Evolutionary conservation across 2,329 filamentous ascomycete genomes (phyloP).

Genomic region (Xylariaceae sp.): DNA sequence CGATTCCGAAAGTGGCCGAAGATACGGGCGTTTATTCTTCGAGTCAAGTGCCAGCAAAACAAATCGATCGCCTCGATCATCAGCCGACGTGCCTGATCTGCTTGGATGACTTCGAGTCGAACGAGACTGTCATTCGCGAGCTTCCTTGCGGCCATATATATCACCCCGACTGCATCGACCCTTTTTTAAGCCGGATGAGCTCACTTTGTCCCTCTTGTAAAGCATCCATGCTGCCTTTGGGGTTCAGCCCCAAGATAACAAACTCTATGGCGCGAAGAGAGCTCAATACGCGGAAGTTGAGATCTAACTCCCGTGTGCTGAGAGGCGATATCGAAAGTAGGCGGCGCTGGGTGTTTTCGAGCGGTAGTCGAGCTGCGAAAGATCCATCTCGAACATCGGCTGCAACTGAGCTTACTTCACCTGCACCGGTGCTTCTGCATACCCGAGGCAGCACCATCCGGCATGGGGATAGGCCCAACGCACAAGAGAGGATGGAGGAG

Average conservation of each 20-base stretch:
- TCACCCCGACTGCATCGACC: constrained; percentile 87
- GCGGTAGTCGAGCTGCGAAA: constrained; percentile 20
- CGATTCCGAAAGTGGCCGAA: constrained; percentile 24
- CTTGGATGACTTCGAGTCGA: constrained; percentile 70
- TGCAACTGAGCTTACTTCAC: constrained; percentile 14
- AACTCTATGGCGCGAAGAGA: constrained; percentile 85
- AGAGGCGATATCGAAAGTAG: constrained; percentile 23
- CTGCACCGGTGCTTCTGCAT: constrained; percentile 20
- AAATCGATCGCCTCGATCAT: constrained; percentile 51
- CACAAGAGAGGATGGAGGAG: constrained; percentile 26
- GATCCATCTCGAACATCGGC: constrained; percentile 11
- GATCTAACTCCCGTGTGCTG: constrained; percentile 48
- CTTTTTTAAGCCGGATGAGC: constrained; percentile 72
- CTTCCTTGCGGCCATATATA: constrained; percentile 90
- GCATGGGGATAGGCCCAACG: constrained; percentile 10
- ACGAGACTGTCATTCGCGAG: constrained; percentile 72
- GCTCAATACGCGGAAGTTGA: constrained; percentile 59
- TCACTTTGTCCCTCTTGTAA: constrained; percentile 93
- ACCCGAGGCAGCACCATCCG: constrained; percentile 14
- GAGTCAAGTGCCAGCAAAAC: constrained; percentile 21
- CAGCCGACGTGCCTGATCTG: constrained; percentile 91
- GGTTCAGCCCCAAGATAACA: constrained; percentile 68
- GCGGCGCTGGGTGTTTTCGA: constrained; percentile 22
- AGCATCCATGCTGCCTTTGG: constrained; percentile 67
- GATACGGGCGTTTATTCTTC: constrained; percentile 9